Percentiles rank a stretch among this genome's conserved stretches.
Evolutionary conservation across 1,139 yeast genomes (phyloP).

Genomic region (Lodderomyces jiufengensis): DNA sequence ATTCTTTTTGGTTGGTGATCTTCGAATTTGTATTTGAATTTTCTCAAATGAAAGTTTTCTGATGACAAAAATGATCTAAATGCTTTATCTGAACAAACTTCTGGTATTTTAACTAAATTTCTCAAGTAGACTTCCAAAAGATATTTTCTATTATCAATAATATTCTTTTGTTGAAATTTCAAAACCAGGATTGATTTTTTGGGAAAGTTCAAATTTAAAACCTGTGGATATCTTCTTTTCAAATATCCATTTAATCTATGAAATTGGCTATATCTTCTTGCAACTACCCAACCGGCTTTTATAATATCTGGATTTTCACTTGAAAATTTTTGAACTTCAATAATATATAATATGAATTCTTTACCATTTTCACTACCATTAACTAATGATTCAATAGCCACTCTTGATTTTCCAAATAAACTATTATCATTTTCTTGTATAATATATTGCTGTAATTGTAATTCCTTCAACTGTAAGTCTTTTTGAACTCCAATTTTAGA

Average conservation of each 20-base stretch:
- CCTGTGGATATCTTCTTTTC: conserved; percentile 48
- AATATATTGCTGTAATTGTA: conserved; percentile 74
- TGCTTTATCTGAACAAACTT: conserved; percentile 68
- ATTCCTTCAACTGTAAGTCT: conserved; percentile 68
- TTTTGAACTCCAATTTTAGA: conserved; percentile 63
- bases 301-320: conserved; percentile 41
- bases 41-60: conserved; percentile 51
- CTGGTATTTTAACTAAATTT: conserved; percentile 54
- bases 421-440: conserved; percentile 83
- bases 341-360: conserved; percentile 66
- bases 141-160: conserved; percentile 62
- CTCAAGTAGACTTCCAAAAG: conserved; percentile 64
- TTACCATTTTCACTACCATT: conserved; percentile 54
- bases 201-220: conserved; percentile 55
- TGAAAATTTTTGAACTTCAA: conserved; percentile 64
- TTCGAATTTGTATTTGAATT: conserved; percentile 27
- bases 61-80: conserved; percentile 78
- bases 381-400: conserved; percentile 61
- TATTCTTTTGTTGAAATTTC: conserved; percentile 57
- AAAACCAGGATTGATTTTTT: conserved; percentile 55
- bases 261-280: conserved; percentile 84
- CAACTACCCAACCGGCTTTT: conserved; percentile 84
- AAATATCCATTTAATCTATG: conserved; percentile 66
- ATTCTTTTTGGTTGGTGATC: conserved; percentile 12
- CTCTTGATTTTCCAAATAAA: conserved; percentile 65